Conservation (phyloP, 257 asterid species). For the Lycium barbarum region DNA sequence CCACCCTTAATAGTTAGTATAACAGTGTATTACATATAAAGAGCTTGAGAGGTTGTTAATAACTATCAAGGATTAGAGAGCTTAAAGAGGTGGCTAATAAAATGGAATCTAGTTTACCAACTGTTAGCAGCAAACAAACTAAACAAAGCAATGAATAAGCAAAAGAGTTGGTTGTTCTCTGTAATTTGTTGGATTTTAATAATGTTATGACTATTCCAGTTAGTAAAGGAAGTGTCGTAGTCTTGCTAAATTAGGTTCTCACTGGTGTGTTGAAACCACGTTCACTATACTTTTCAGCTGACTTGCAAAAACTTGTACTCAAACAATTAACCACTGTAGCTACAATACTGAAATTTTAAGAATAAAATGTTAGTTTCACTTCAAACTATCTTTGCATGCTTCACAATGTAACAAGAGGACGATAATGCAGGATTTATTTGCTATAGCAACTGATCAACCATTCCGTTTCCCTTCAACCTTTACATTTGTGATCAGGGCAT, state of each 20-base stretch:
- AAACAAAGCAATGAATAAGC: background rate
- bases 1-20: background rate
- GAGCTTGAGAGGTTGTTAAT: background rate
- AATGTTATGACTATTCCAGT: background rate
- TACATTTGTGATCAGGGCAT: constrained; percentile 91
- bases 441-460: constrained; percentile 98
- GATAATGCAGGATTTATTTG: constrained; percentile 88
- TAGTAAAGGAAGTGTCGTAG: background rate
- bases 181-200: background rate
- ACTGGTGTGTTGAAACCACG: background rate
- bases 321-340: background rate
- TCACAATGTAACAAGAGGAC: background rate
- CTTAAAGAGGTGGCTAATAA: background rate
- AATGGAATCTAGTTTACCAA: background rate
- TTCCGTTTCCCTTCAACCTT: constrained; percentile 95
- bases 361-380: constrained; percentile 7
- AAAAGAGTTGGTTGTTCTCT: background rate
- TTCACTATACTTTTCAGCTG: background rate
- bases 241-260: background rate
- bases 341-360: background rate
- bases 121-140: background rate
- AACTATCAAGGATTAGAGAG: background rate
- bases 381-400: background rate
- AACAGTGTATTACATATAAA: background rate
- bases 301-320: background rate